Conservation (phyloP, 306 rosid genomes). For the Parietaria judaica region DNA sequence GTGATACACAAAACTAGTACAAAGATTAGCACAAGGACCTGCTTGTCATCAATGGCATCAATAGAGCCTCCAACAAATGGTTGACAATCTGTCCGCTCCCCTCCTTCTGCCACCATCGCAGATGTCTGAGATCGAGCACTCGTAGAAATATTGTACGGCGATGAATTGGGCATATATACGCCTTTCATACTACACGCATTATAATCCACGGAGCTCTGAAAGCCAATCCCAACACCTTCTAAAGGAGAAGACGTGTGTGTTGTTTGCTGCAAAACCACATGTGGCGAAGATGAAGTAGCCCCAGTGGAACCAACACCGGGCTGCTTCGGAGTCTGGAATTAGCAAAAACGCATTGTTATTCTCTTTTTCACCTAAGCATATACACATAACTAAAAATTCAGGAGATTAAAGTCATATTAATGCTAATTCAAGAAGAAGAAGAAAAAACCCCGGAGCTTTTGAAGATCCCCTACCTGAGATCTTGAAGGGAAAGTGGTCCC, state of each 20-base stretch:
- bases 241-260: constrained; percentile 54
- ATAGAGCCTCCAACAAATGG: constrained; percentile 52
- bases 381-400: neutral
- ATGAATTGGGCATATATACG: constrained; percentile 53
- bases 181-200: constrained; percentile 51
- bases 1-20: neutral
- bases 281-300: constrained; percentile 58
- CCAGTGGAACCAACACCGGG: constrained; percentile 47
- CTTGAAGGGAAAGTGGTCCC: constrained; percentile 89
- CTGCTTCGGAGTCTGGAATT: constrained; percentile 59
- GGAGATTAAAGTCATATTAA: neutral
- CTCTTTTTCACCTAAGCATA: constrained; percentile 31
- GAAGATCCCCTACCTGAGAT: constrained; percentile 53
- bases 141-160: constrained; percentile 68
- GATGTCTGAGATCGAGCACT: constrained; percentile 64
- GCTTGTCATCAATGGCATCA: constrained; percentile 56
- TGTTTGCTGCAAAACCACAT: constrained; percentile 50
- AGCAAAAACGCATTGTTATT: constrained; percentile 37
- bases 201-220: constrained; percentile 50
- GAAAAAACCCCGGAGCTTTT: constrained; percentile 2
- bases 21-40: constrained; percentile 42
- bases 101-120: constrained; percentile 54
- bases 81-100: constrained; percentile 45
- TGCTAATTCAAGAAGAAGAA: neutral
- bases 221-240: constrained; percentile 47